Base-by-base conservation (phyloP, 352 stramenopile genomes). In the Pythium monospermum region DNA sequence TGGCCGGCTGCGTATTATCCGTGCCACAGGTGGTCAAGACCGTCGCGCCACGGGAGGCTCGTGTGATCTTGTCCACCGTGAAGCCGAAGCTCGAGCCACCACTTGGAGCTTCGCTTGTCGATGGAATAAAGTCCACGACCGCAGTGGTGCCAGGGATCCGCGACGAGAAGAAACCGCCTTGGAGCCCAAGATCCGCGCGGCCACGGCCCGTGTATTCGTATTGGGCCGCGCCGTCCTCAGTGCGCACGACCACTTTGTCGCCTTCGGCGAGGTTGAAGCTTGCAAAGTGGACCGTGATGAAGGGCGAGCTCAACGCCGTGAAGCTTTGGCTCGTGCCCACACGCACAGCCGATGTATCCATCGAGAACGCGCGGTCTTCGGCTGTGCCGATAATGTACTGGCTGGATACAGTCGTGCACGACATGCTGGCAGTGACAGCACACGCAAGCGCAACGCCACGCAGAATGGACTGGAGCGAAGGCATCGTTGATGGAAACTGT, bases 251-350 rank as follows among this genome's bases (percentile, higher is more conserved):
- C 30, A 79, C 46, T 18, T 49, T 15, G 32, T 73, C 68, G 10
- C 68, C 65, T 4, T 58, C 25, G 4, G 63, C 28, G 39, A 82
- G 44, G n/a, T 61, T 18, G 32, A 82, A 76, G 0, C 57, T 35
- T 6, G 56, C 48, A 30, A 82, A 82, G 35, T 77, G 71, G 16
- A 82, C 43, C 0, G 59, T 68, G 35, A 82, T 27, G 51, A 76
- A 82, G n/a, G n/a, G n/a, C n/a, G n/a, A n/a, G n/a, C n/a, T n/a
- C n/a, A n/a, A n/a, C n/a, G n/a, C n/a, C n/a, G n/a, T n/a, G n/a
- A n/a, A n/a, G n/a, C n/a, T n/a, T n/a, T n/a, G n/a, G n/a, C n/a
- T n/a, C n/a, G n/a, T n/a, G n/a, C n/a, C n/a, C n/a, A n/a, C n/a
- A n/a, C n/a, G n/a, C n/a, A n/a, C n/a, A n/a, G n/a, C n/a, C n/a